Evolutionary conservation across 192 early-diverging fungal species (phyloP).

Genomic region (Entomortierella beljakovae): DNA sequence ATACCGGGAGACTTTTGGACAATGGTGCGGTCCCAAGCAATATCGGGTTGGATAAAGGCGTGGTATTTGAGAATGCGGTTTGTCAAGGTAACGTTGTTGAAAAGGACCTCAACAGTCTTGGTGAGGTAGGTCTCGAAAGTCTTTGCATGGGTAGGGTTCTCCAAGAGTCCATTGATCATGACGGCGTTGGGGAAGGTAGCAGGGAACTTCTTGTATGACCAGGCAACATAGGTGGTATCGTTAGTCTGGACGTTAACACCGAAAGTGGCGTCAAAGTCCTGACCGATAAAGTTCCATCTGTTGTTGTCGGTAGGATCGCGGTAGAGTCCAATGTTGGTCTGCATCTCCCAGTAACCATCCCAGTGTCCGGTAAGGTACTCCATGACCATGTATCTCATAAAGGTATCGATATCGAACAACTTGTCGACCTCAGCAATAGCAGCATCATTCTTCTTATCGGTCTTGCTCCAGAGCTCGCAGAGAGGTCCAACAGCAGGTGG

Average conservation of each 20-base stretch:
- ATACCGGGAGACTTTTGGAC: slow-evolving; percentile 59
- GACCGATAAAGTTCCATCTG: slow-evolving; percentile 57
- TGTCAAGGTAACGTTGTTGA: slow-evolving; percentile 59
- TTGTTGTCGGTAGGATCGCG: slow-evolving; percentile 51
- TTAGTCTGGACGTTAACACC: slow-evolving; percentile 54
- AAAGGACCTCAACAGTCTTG: slow-evolving; percentile 54
- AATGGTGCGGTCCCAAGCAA: slow-evolving; percentile 60
- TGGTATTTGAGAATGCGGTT: slow-evolving; percentile 54
- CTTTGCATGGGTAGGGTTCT: slow-evolving; percentile 42
- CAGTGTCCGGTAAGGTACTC: slow-evolving; percentile 62
- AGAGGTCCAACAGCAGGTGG: slow-evolving; percentile 32
- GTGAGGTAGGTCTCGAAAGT: slow-evolving; percentile 58
- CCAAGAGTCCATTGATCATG: slow-evolving; percentile 59
- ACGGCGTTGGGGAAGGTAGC: slow-evolving; percentile 38
- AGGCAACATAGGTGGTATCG: slow-evolving; percentile 19
- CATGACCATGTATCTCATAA: slow-evolving; percentile 61
- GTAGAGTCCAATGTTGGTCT: slow-evolving; percentile 61
- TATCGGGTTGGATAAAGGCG: slow-evolving; percentile 54
- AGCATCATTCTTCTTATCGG: slow-evolving; percentile 44
- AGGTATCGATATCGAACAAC: slow-evolving; percentile 52
- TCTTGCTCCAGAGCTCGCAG: slow-evolving; percentile 24
- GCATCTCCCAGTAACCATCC: slow-evolving; percentile 62
- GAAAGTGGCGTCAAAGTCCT: slow-evolving; percentile 65
- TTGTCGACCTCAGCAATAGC: slow-evolving; percentile 35
- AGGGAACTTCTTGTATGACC: slow-evolving; percentile 55